A percentile compares a stretch with the other conserved stretches of the same genome.
Conservation (phyloP, 2,329 filamentous ascomycete genomes). For the Coniochaeta prunicola region DNA sequence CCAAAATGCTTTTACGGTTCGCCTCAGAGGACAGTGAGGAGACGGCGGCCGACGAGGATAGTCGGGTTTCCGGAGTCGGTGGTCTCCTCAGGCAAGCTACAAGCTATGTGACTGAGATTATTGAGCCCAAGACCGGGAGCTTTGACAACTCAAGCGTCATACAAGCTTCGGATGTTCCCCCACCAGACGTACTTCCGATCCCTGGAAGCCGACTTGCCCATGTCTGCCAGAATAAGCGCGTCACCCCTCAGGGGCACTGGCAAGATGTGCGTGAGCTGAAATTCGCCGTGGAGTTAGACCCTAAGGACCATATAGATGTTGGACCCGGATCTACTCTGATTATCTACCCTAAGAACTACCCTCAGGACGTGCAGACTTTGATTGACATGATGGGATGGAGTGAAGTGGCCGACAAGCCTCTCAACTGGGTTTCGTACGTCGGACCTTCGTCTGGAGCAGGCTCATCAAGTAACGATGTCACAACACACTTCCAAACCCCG, state of each 20-base stretch:
- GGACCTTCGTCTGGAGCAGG: not conserved
- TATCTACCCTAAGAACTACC: conserved; percentile 83
- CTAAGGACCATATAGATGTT: conserved; percentile 22
- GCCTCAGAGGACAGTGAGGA: conserved; percentile 2
- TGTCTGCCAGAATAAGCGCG: conserved; percentile 58
- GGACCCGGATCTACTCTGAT: conserved; percentile 74
- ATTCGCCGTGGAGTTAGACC: conserved; percentile 37
- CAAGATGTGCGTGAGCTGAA: conserved; percentile 86
- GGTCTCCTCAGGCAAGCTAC: not conserved
- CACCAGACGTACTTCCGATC: conserved; percentile 42
- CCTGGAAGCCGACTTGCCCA: conserved; percentile 48
- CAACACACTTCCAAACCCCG: conserved; percentile 10
- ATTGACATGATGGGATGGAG: conserved; percentile 76
- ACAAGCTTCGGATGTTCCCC: conserved; percentile 15
- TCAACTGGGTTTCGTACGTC: conserved; percentile 32
- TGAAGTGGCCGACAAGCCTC: conserved; percentile 58
- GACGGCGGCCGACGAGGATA: not conserved
- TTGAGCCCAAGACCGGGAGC: conserved; percentile 22
- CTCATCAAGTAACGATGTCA: conserved; percentile 13
- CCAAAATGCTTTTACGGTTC: conserved; percentile 50
- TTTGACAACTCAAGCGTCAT: conserved; percentile 7
- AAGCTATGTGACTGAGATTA: conserved; percentile 8
- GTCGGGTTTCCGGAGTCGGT: not conserved
- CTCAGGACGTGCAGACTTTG: conserved; percentile 69
- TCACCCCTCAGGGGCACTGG: conserved; percentile 76